phyloP scores from a whole-genome alignment of 164 flowering plant genomes.

The Litsea cubeba region DNA sequence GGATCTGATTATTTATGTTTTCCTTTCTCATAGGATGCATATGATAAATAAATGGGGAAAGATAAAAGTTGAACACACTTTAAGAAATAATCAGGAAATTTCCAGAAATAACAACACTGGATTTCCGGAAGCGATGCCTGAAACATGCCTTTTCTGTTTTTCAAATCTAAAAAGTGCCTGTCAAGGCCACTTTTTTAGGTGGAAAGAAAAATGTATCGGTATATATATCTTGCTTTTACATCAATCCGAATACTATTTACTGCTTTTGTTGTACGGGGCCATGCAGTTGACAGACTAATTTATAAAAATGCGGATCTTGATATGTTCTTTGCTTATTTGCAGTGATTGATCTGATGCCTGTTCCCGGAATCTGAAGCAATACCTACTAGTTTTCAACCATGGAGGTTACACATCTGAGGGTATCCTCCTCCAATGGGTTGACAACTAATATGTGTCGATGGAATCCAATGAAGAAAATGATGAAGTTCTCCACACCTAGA shows the following conservation, averaged over 20 bases:
- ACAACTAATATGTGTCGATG: neutral
- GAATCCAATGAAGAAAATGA: constrained; percentile 3
- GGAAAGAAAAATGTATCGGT: too few species aligned
- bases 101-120: neutral
- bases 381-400: neutral
- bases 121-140: neutral
- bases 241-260: too few species aligned
- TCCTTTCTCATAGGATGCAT: neutral
- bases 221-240: too few species aligned
- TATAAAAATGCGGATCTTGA: neutral
- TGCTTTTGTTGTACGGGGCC: too few species aligned
- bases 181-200: neutral
- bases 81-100: neutral
- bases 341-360: neutral
- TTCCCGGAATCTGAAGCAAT: neutral
- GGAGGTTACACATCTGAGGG: constrained; percentile 2
- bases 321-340: neutral
- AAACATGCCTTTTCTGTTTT: neutral
- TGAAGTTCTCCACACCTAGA: neutral
- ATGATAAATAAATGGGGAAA: neutral
- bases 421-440: neutral
- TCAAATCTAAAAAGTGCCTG: neutral
- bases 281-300: too few species aligned
- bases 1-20: too few species aligned
- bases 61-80: too few species aligned